phyloP scores from a whole-genome alignment of 257 asterid species.

The Euphrasia confusa region DNA sequence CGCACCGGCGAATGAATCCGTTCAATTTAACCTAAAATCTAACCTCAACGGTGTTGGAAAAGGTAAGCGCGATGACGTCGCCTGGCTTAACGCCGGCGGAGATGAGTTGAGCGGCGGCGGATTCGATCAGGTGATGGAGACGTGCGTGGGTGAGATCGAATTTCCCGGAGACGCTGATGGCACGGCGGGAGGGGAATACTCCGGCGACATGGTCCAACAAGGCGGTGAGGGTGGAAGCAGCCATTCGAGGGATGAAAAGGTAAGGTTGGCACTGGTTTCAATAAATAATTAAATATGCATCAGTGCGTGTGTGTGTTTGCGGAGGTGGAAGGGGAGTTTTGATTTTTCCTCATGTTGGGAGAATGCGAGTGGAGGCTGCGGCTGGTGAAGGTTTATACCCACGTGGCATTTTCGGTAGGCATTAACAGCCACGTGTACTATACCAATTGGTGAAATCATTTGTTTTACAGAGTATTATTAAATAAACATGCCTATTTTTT shows the following conservation, averaged over 20 bases:
- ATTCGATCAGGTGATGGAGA: slow-evolving; percentile 52
- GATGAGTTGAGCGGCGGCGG: slow-evolving; percentile 63
- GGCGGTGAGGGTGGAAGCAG: slow-evolving; percentile 59
- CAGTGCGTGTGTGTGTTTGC: neutral
- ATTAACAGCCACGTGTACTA: neutral
- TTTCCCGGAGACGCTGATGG: slow-evolving; percentile 59
- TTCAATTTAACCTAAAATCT: neutral
- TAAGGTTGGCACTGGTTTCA: neutral
- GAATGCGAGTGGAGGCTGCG: slow-evolving; percentile 32
- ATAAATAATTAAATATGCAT: neutral
- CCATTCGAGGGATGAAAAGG: slow-evolving; percentile 28
- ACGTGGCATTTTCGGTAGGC: slow-evolving; percentile 16
- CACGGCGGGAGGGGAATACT: slow-evolving; percentile 54
- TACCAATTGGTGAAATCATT: no score
- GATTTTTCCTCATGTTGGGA: slow-evolving; percentile 18
- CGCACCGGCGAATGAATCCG: neutral
- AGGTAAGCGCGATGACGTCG: slow-evolving; percentile 86
- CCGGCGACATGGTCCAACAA: slow-evolving; percentile 53
- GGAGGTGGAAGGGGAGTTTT: slow-evolving; percentile 12
- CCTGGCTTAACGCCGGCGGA: slow-evolving; percentile 77
- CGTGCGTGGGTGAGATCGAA: slow-evolving; percentile 62
- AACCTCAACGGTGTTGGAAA: slow-evolving; percentile 91
- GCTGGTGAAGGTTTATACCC: slow-evolving; percentile 35
- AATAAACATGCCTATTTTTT: no score
- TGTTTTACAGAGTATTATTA: no score